Evolutionary conservation across 768 basidiomycete species (phyloP), one percentile per base, ranked within the genome.

Genomic region (Postia placenta): DNA sequence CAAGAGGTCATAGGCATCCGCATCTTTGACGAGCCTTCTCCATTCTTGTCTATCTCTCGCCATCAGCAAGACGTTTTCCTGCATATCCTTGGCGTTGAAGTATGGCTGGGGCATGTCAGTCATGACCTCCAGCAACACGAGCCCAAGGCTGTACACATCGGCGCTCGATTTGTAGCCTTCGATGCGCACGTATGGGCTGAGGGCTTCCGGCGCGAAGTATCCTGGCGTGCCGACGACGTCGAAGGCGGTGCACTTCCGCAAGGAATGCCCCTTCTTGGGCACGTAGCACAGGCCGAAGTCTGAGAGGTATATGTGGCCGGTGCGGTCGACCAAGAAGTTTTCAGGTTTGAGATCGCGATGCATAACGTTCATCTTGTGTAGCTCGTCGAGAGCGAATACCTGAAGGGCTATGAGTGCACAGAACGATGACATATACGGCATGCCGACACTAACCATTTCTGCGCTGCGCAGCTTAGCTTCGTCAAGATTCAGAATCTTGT

Each of bases 161-260:
- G 68, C 71, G 48, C 64, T 65, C 38, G 69, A 69, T 15, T 68
- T 67, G 56, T 74, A 74, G 17, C 27, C 24, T 19, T 14, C 64
- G 61, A 24, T 73, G 65, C n/a, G 75, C 70, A 58, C 11, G 20
- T 43, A 33, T 2, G 68, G 65, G 46, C 67, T 60, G 50, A 63
- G 65, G 6, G 73, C 64, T 55, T 75, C 74, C 1, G 73, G 74
- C 2, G 74, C 68, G 67, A 71, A 71, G 66, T 72, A 75, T 47
- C 67, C 68, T n/a, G 69, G 67, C 40, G 73, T 74, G 28, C 74
- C 71, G 35, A 33, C 23, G 9, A 25, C 12, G 5, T 22, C 28
- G 15, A 23, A n/a, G 14, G 40, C 6, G 11, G 12, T 42, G 42
- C 26, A 17, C 27, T 22, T n/a, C 5, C 12, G 4, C 28, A 39